Base-by-base conservation (phyloP, 2,329 filamentous ascomycete genomes). In the Aquanectria penicillioides region DNA sequence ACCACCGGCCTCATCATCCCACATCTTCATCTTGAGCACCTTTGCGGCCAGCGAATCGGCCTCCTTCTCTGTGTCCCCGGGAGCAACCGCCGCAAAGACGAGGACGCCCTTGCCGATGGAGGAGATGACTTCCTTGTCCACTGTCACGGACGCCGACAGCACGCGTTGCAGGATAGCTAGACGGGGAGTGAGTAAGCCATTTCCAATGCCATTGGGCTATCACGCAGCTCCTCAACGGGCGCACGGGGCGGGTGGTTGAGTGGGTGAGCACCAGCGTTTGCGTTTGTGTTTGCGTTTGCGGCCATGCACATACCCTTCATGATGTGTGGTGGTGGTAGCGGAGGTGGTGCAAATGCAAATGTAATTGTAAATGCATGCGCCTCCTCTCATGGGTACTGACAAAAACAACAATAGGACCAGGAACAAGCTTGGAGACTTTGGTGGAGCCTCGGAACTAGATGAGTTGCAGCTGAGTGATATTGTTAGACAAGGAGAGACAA, bases 131-230 rank as follows among this genome's bases (percentile, higher is more conserved):
- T 97, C 85, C 72, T 92, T 90, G 73, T 99, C 94, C 49, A 99
- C 94, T 2, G 93, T 95, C 69, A 99, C 95, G 7, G 94, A 97
- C 60, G 94, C 94, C 37, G 94, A 98, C 60, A 97, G 87, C 48
- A 99, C 95, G 65, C 95, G 87, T 78, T 99, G 95, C 50, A 98
- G 81, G 59, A 99, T 92, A 51, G 93, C 95, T 97, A 71, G 50
- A 59, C 34, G 36, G 38, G 22, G 40, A 37, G 48, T 64, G 28
- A 67, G 62, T 40, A 38, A 20, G 29, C 15, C 13, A 34, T 47
- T 44, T 64, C 57, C 25, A 43, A n/a, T 25, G 11, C n/a, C 23
- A 25, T 57, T 28, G 34, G 43, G 26, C 12, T 54, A 17, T 44
- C 15, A 33, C 29, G 52, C 37, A 26, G 31, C 6, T 47, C 13